Base-by-base conservation (phyloP, 2,329 filamentous ascomycete genomes). In the Fusarium cyanostomum region DNA sequence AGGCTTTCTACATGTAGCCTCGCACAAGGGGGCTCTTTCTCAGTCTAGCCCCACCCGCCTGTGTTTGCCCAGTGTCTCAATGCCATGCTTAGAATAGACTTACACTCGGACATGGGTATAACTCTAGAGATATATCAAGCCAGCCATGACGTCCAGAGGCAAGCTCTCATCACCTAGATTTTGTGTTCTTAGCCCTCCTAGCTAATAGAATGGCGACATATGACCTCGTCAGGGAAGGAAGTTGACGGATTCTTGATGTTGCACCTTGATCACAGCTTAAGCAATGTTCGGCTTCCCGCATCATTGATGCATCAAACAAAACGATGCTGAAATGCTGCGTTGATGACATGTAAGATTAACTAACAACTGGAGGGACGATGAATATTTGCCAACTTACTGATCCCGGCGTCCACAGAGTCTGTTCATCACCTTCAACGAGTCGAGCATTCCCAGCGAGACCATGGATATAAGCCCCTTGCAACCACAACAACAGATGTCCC, bases 1-100 rank as follows among this genome's bases (percentile, higher is more conserved):
- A 62, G 50, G 43, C 62, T 49, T 39, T 59, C 37, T 53, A 62
- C 39, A 56, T 62, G 42, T 38, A 51, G 24, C 55, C 48, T 68
- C 59, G 59, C 21, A 68, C 65, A 66, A 64, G 37, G 46, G 41
- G 42, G 48, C 16, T 30, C 33, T 21, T 38, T 18, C 43, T 56
- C 34, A 21, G 12, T 26, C 33, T 33, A 16, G 41, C 38, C 59
- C 56, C 56, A 46, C 49, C 50, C 28, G n/a, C 27, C 33, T 26
- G 37, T 64, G 48, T 56, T 66, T 60, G 59, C 51, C 18, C 16
- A 37, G 18, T 33, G 37, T 34, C 21, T 49, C 24, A 38, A 34
- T 18, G 12, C 15, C 31, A 38, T 30, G 30, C 9, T 41, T 28
- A 10, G 12, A 16, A 43, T 46, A 12, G 49, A 38, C 45, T 44